A percentile compares a stretch with the other conserved stretches of the same genome.
phyloP scores from a whole-genome alignment of 2,329 filamentous ascomycete species.

The Beauveria caledonica region DNA sequence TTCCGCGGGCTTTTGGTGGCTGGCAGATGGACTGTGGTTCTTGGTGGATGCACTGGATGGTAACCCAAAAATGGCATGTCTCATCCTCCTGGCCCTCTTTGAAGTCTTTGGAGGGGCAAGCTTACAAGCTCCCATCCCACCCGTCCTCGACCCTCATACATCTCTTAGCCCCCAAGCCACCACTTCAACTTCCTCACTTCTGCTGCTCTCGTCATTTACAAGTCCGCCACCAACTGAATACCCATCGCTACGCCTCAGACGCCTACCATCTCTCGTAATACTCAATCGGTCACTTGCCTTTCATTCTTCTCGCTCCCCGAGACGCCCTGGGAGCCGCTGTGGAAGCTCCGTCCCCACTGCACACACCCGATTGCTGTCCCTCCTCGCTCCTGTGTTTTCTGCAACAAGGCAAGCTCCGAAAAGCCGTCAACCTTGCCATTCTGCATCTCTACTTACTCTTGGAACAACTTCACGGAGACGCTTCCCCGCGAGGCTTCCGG shows the following conservation, averaged over 20 bases:
- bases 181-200: slow-evolving; percentile 5
- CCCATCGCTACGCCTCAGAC: background rate
- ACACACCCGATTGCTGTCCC: background rate
- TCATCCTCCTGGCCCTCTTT: background rate
- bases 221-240: background rate
- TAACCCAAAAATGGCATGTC: background rate
- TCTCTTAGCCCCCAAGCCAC: slow-evolving; percentile 3
- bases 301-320: background rate
- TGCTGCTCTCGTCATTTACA: background rate
- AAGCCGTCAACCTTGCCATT: background rate
- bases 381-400: slow-evolving; percentile 3
- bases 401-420: background rate
- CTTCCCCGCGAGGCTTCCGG: background rate
- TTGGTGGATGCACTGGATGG: background rate
- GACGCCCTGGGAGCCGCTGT: background rate
- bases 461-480: background rate
- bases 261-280: background rate
- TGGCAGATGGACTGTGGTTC: too few relatives aligned
- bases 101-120: background rate
- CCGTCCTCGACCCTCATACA: background rate
- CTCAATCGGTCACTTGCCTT: background rate
- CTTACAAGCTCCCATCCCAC: background rate
- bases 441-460: background rate
- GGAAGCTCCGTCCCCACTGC: slow-evolving; percentile 3
- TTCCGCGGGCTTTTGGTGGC: too few relatives aligned